A percentile compares a stretch with the other conserved stretches of the same genome.
Evolutionary conservation across 2,329 filamentous ascomycete species (phyloP).

Genomic region (Xylaria arbuscula): DNA sequence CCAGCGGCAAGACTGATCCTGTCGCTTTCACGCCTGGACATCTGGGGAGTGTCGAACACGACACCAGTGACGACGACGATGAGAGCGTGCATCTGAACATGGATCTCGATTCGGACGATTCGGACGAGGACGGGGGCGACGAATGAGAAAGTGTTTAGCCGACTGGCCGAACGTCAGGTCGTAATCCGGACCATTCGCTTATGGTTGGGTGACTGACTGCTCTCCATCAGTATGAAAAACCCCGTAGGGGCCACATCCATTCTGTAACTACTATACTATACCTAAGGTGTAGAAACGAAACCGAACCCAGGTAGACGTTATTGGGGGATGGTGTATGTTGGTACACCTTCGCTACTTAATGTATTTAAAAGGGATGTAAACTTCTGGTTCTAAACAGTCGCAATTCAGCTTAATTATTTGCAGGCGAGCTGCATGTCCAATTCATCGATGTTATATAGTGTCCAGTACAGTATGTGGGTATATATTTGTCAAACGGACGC

Average conservation of each 20-base stretch:
- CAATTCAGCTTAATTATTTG: neutral
- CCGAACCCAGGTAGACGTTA: constrained; percentile 6
- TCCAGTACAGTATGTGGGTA: constrained; percentile 29
- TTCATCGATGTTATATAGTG: constrained; percentile 15
- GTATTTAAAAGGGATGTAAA: neutral
- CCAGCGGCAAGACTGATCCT: neutral
- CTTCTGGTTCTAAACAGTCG: neutral
- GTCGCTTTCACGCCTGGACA: constrained; percentile 1
- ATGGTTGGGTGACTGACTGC: neutral
- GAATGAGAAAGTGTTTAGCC: constrained; percentile 12
- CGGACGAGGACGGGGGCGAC: constrained; percentile 53
- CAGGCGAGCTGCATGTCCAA: neutral
- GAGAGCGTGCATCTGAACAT: constrained; percentile 70
- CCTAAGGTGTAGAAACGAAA: neutral
- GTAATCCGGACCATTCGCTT: constrained; percentile 12
- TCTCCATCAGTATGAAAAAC: neutral
- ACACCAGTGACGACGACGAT: constrained; percentile 61
- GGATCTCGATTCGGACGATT: constrained; percentile 60
- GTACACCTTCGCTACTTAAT: neutral
- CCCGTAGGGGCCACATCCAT: constrained; percentile 11
- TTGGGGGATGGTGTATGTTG: neutral
- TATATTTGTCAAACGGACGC: constrained; percentile 25
- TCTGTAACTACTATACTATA: constrained; percentile 9
- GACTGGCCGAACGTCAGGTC: constrained; percentile 11
- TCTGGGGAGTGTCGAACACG: constrained; percentile 55